Evolutionary conservation across 495 filamentous ascomycete genomes (phyloP).

Genomic region (Rhypophila decipiens): DNA sequence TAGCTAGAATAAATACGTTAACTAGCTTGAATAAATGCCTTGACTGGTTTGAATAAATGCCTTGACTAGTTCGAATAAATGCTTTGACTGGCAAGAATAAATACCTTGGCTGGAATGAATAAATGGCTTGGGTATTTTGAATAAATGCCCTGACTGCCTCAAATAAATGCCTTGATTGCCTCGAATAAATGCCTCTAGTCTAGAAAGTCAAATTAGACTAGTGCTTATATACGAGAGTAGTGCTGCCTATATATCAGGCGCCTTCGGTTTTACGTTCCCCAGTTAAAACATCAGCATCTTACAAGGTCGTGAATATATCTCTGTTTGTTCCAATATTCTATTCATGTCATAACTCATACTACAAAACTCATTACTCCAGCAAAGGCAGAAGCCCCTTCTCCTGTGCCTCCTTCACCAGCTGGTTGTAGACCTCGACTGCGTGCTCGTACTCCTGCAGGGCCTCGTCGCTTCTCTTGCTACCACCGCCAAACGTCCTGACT

Average conservation of each 20-base stretch:
- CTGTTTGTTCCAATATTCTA: neutral
- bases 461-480: slow-evolving; percentile 19
- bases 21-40: neutral
- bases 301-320: neutral
- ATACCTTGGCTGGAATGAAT: no score
- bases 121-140: no score
- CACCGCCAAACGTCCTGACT: slow-evolving; percentile 34
- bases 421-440: slow-evolving; percentile 24
- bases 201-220: no score
- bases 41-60: no score
- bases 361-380: neutral
- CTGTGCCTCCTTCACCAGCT: slow-evolving; percentile 24
- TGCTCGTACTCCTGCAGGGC: slow-evolving; percentile 25
- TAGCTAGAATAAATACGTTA: neutral
- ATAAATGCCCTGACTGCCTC: no score
- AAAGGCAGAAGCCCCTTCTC: slow-evolving; percentile 9
- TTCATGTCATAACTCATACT: no score
- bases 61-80: no score
- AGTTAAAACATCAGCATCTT: neutral
- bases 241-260: neutral
- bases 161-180: no score
- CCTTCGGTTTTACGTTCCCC: neutral
- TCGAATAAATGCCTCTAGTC: no score
- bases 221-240: no score
- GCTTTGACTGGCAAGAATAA: no score